Evolutionary conservation across 805 yeast genomes (phyloP).

Genomic region (Myxozyma neglecta): DNA sequence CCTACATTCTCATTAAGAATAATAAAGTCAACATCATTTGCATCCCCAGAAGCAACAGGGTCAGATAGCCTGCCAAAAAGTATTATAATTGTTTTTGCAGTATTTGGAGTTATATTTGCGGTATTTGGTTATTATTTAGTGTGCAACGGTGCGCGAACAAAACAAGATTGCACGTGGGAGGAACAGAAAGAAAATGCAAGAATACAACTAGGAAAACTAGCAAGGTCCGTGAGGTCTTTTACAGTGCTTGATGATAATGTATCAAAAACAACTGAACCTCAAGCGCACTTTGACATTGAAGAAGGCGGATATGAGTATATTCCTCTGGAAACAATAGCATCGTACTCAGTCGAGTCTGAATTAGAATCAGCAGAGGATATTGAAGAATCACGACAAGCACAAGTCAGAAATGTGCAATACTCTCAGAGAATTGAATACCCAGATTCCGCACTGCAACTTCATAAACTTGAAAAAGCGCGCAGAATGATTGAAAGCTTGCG

Average conservation of each 20-base stretch:
- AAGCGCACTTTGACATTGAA: background rate
- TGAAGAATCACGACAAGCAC: no score
- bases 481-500: background rate
- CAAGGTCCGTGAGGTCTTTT: background rate
- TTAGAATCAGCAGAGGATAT: no score
- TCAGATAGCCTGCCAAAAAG: conserved; percentile 10
- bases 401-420: background rate
- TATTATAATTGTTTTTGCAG: conserved; percentile 22
- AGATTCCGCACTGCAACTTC: background rate
- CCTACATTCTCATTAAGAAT: conserved; percentile 6
- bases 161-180: conserved; percentile 11
- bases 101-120: conserved; percentile 8
- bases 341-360: no score
- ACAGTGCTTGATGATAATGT: background rate
- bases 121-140: conserved; percentile 14
- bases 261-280: background rate
- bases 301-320: background rate
- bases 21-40: conserved; percentile 5
- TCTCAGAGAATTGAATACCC: background rate
- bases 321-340: background rate
- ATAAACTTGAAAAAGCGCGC: background rate
- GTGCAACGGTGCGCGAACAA: background rate
- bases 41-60: background rate
- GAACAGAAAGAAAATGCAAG: conserved; percentile 12
- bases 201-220: background rate